phyloP scores from a whole-genome alignment of 495 filamentous ascomycete genomes.

The Aspergillus bridgeri region DNA sequence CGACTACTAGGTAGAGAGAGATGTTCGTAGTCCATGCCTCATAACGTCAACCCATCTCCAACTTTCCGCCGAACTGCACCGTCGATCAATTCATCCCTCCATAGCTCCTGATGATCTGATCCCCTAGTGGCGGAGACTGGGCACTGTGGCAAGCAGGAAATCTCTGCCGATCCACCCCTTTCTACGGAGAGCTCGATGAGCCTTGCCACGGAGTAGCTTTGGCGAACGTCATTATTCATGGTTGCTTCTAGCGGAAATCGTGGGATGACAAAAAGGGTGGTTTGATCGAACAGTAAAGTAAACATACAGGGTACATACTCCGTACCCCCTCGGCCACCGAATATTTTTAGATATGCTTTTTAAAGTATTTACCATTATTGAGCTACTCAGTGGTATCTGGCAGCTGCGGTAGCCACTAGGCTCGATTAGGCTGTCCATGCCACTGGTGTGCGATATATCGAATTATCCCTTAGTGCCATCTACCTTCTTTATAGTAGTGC shows the following conservation, averaged over 20 bases:
- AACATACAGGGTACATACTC: too few relatives aligned
- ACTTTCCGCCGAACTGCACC: not conserved
- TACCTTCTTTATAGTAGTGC: not conserved
- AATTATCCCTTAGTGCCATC: not conserved
- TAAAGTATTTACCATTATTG: not conserved
- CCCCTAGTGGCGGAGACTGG: not conserved
- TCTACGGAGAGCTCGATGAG: not conserved
- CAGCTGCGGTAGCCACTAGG: not conserved
- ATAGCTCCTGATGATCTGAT: not conserved
- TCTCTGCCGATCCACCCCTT: not conserved
- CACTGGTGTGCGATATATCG: not conserved
- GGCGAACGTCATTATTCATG: not conserved
- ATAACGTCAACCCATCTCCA: too few relatives aligned
- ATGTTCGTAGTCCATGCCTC: too few relatives aligned
- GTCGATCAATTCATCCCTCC: not conserved
- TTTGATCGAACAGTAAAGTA: not conserved
- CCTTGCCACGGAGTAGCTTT: not conserved
- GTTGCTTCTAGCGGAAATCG: too few relatives aligned
- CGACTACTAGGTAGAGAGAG: too few relatives aligned
- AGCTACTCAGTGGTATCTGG: not conserved
- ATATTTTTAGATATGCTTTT: not conserved
- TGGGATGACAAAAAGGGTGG: too few relatives aligned
- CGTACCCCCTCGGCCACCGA: not conserved
- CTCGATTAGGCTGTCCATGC: not conserved
- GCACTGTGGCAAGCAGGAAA: not conserved